Conservation (phyloP, 2,329 filamentous ascomycete species). For the Paecilomyces sp. region DNA sequence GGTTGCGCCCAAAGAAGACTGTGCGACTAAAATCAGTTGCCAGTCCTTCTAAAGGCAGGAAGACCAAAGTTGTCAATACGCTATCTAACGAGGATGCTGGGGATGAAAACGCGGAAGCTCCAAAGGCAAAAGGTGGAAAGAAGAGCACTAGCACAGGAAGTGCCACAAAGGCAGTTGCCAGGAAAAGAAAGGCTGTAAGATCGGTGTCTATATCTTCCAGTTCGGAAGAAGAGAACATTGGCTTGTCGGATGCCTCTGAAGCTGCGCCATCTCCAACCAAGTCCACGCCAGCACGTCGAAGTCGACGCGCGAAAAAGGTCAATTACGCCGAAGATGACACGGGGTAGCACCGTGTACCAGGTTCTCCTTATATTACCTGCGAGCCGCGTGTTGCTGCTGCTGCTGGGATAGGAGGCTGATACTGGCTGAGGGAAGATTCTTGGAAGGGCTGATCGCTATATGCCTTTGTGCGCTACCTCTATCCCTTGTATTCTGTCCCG, state of each 20-base stretch:
- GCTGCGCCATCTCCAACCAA: slow-evolving; percentile 1
- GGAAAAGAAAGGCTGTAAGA: slow-evolving; percentile 2
- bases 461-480: too few relatives aligned
- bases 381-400: too few relatives aligned
- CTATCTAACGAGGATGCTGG: not conserved
- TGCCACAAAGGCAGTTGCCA: not conserved
- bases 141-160: slow-evolving; percentile 24
- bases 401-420: not conserved
- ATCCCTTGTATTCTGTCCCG: too few relatives aligned
- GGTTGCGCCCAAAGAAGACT: slow-evolving; percentile 72
- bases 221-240: slow-evolving; percentile 14
- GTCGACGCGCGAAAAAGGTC: slow-evolving; percentile 23
- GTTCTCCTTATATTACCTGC: not conserved
- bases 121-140: not conserved
- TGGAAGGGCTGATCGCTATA: not conserved
- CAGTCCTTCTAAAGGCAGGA: not conserved
- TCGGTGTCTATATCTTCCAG: slow-evolving; percentile 13
- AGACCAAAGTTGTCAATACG: not conserved
- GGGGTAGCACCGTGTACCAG: not conserved
- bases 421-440: not conserved
- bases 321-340: slow-evolving; percentile 29
- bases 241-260: slow-evolving; percentile 6
- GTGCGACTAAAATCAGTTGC: not conserved
- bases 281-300: slow-evolving; percentile 16
- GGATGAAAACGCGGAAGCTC: not conserved